Evolutionary conservation across 495 filamentous ascomycete species (phyloP).

Genomic region (Haplographium delicatum): DNA sequence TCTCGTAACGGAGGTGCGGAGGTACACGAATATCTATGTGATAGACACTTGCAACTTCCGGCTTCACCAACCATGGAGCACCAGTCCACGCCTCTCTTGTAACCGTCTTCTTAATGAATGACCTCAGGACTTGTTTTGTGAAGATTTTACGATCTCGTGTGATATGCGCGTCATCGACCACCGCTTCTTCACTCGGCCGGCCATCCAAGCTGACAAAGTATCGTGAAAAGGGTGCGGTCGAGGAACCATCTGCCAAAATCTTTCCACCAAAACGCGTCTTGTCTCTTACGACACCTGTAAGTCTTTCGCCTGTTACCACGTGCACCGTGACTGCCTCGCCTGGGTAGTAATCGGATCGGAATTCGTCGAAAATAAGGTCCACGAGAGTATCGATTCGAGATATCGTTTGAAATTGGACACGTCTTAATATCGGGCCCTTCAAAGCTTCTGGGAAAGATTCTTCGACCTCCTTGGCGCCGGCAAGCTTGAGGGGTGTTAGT

Average conservation of each 20-base stretch:
- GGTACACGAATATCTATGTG: slow-evolving; percentile 82
- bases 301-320: slow-evolving; percentile 61
- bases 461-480: slow-evolving; percentile 84
- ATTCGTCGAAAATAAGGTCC: slow-evolving; percentile 63
- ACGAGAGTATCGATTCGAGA: slow-evolving; percentile 88
- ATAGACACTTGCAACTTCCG: slow-evolving; percentile 74
- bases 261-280: slow-evolving; percentile 70
- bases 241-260: slow-evolving; percentile 55
- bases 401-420: slow-evolving; percentile 85
- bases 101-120: slow-evolving; percentile 92
- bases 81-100: slow-evolving; percentile 88
- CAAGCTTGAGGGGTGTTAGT: slow-evolving; percentile 48
- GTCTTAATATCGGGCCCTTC: slow-evolving; percentile 82
- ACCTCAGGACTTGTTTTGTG: slow-evolving; percentile 88
- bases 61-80: slow-evolving; percentile 93
- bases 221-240: slow-evolving; percentile 63
- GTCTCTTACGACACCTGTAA: slow-evolving; percentile 75
- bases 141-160: slow-evolving; percentile 87
- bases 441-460: slow-evolving; percentile 86
- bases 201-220: slow-evolving; percentile 75
- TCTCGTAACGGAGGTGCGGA: slow-evolving; percentile 72
- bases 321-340: slow-evolving; percentile 79
- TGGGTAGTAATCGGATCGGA: slow-evolving; percentile 89
- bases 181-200: slow-evolving; percentile 64
- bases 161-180: slow-evolving; percentile 77